Evolutionary conservation across 805 yeast genomes (phyloP).

Genomic region (Wickerhamomyces ciferrii): DNA sequence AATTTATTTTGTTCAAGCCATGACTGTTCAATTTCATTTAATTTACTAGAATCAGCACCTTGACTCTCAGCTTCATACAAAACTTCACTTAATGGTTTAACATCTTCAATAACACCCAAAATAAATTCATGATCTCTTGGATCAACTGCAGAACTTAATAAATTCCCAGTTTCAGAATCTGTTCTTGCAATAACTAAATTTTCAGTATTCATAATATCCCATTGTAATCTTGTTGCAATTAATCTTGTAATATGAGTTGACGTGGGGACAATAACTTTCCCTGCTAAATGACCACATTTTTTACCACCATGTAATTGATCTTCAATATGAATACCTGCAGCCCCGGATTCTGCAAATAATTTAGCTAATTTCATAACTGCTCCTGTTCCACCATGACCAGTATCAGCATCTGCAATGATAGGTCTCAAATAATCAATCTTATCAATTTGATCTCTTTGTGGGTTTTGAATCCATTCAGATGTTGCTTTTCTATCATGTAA

Average conservation of each 20-base stretch:
- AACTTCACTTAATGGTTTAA: constrained; percentile 39
- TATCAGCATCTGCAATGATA: constrained; percentile 62
- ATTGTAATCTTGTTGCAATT: constrained; percentile 54
- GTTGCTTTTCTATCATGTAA: constrained; percentile 50
- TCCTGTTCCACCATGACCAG: constrained; percentile 61
- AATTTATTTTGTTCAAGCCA: constrained; percentile 41
- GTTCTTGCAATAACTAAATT: constrained; percentile 57
- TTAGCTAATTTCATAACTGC: constrained; percentile 63
- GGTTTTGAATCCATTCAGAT: constrained; percentile 30
- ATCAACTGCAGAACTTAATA: constrained; percentile 47
- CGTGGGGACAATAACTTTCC: constrained; percentile 58
- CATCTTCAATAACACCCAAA: constrained; percentile 36
- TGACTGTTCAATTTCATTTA: constrained; percentile 34
- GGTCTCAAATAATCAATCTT: constrained; percentile 51
- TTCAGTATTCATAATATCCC: constrained; percentile 59
- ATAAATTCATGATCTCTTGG: constrained; percentile 53
- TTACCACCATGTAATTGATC: constrained; percentile 64
- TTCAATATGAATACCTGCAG: constrained; percentile 61
- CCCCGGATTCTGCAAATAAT: constrained; percentile 61
- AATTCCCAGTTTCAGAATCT: constrained; percentile 50
- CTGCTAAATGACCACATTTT: constrained; percentile 60
- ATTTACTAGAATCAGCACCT: constrained; percentile 29
- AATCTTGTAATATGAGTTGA: constrained; percentile 49
- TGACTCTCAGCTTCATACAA: constrained; percentile 35
- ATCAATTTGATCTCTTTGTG: constrained; percentile 15